Conservation (phyloP, 306 rosid species). For the Abrus precatorius region DNA sequence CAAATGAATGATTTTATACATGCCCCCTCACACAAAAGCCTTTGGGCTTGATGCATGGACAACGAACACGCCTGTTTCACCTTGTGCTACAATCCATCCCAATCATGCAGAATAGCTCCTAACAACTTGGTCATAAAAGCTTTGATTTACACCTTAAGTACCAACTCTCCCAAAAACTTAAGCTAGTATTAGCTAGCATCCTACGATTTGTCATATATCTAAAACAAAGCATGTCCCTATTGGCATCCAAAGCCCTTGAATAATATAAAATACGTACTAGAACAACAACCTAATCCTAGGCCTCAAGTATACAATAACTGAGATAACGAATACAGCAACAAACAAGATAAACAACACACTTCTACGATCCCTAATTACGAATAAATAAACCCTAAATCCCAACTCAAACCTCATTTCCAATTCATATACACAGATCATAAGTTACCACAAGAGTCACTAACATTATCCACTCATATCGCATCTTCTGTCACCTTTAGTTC, state of each 20-base stretch:
- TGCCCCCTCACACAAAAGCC: neutral
- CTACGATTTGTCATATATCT: neutral
- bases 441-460: neutral
- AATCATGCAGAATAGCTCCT: neutral
- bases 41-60: neutral
- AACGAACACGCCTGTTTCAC: neutral
- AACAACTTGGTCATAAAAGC: neutral
- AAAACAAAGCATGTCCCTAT: neutral
- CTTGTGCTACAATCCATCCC: neutral
- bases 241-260: conserved; percentile 8
- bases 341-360: conserved; percentile 10
- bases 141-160: neutral
- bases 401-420: conserved; percentile 17
- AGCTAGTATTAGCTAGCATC: neutral
- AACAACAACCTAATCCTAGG: neutral
- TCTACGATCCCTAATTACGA: neutral
- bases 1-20: neutral
- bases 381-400: conserved; percentile 26
- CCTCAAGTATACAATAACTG: neutral
- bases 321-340: neutral
- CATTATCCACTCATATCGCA: neutral
- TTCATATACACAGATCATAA: neutral
- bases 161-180: conserved; percentile 30
- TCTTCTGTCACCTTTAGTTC: neutral
- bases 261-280: neutral